Evolutionary conservation across 768 basidiomycete genomes (phyloP).

Genomic region (Mrakia blollopis): DNA sequence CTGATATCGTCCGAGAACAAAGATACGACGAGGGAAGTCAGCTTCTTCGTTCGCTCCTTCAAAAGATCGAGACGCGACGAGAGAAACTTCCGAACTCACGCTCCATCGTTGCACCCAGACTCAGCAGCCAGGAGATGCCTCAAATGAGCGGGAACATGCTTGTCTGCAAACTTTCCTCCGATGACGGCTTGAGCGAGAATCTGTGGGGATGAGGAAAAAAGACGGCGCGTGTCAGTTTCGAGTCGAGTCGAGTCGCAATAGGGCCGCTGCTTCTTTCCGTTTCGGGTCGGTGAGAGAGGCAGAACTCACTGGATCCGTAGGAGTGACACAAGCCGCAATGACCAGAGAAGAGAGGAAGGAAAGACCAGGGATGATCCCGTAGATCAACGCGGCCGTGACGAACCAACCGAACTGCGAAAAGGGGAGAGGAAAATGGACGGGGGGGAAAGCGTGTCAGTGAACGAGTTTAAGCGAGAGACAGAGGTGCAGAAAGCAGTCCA

Average conservation of each 20-base stretch:
- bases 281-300: too few relatives aligned
- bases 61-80: constrained; percentile 45
- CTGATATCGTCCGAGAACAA: not conserved
- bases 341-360: constrained; percentile 83
- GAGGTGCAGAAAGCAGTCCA: too few relatives aligned
- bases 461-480: not conserved
- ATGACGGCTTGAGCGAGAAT: constrained; percentile 78
- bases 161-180: constrained; percentile 95
- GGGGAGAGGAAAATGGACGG: not conserved
- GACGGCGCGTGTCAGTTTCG: constrained; percentile 40
- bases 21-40: too few relatives aligned
- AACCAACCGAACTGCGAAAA: constrained; percentile 78
- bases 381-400: constrained; percentile 79
- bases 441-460: not conserved
- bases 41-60: not conserved
- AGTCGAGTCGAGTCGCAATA: too few relatives aligned
- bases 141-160: constrained; percentile 75
- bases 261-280: too few relatives aligned
- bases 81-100: constrained; percentile 64
- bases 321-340: constrained; percentile 60
- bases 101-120: constrained; percentile 93
- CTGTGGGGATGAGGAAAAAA: constrained; percentile 39
- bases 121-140: constrained; percentile 80
- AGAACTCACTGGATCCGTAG: constrained; percentile 62
- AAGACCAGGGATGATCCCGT: constrained; percentile 80